Evolutionary conservation across 2,329 filamentous ascomycete genomes (phyloP), one percentile per base, ranked within the genome.

Genomic region (Lachnellula occidentalis): DNA sequence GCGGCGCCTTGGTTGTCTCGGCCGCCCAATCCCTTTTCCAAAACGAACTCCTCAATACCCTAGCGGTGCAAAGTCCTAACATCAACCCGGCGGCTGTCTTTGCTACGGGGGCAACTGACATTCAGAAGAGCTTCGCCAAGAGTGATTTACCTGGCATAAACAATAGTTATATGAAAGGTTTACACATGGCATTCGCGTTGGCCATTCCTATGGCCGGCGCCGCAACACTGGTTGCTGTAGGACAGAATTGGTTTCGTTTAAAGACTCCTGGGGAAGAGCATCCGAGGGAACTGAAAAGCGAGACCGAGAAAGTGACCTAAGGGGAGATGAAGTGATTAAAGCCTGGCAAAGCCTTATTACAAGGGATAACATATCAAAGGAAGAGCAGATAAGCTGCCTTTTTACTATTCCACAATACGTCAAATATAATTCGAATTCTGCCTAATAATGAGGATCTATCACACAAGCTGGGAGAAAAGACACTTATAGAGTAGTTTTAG

Each of bases 1-100:
- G 79, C n/a, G 78, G 78, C 43, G 77, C 79, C 34, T 67, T 82
- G 19, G 81, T 81, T 59, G 76, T 81, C 2, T 74, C 78, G 2
- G 77, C 80, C 19, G 79, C 77, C 0, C 77, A 82, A 64, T 74
- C 76, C 2, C 73, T 80, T 39, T 61, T 61, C 43, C 58, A 56
- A 14, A 58, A 67, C 50, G 67, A 67, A 8, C 63, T 71, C 34
- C 63, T 69, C 17, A 15, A 66, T 68, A 56, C 7, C 34, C 58
- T 71, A 15, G 66, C 67, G 46, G 54, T 57, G 48, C 65, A 72
- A 54, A 48, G 42, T 17, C 74, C 76, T 0, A 73, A 71, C 1
- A 61, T 81, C 11, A 68, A 75, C 39, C 60, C 75, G 1, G 48
- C 64, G 15, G 55, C 59, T 5, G 74, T 81, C 34, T 68, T 79